Evolutionary conservation across 768 basidiomycete species (phyloP), one percentile per base, ranked within the genome.

Genomic region (Asterophora parasitica): DNA sequence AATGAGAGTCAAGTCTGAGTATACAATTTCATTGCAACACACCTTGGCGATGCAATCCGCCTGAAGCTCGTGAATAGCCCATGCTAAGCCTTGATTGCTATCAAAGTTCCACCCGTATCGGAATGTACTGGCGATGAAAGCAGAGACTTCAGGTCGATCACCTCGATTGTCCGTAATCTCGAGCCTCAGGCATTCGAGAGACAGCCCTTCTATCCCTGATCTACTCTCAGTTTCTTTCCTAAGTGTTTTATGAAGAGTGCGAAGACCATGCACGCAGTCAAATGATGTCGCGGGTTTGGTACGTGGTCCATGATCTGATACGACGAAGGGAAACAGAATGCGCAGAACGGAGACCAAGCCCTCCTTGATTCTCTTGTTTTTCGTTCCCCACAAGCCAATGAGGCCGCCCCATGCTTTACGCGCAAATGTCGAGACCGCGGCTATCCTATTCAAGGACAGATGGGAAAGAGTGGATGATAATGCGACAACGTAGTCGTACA

Each of bases 21-120:
- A n/a, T n/a, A 39, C 6, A 39, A 49, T 50, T 20, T 52, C 13
- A 50, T 33, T 27, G 30, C 7, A 2, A 55, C 69, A 46, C 58
- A 89, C 90, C 71, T 82, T 78, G 42, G 74, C 74, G 4, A 81
- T 75, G 59, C 85, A 87, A 61, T 91, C 88, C 3, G 90, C 87
- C 50, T 88, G 86, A 16, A 94, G 67, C 61, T 92, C 83, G 5
- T 92, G 66, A 5, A 85, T 71, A 5, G 81, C 77, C 93, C 93
- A 96, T 0, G 83, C 73, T 27, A 88, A 63, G 0, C 88, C 88
- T 61, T 92, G 85, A 15, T 61, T 70, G 0, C 72, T 52, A 50
- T 81, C 80, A 57, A 98, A 91, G 54, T 80, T 77, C 71, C 74
- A 79, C 4, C 89, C 91, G 34, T 83, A 76, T 44, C 82, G 71